Conservation (phyloP, 1,284 basidiomycete genomes). For the Entoloma clypeatum region DNA sequence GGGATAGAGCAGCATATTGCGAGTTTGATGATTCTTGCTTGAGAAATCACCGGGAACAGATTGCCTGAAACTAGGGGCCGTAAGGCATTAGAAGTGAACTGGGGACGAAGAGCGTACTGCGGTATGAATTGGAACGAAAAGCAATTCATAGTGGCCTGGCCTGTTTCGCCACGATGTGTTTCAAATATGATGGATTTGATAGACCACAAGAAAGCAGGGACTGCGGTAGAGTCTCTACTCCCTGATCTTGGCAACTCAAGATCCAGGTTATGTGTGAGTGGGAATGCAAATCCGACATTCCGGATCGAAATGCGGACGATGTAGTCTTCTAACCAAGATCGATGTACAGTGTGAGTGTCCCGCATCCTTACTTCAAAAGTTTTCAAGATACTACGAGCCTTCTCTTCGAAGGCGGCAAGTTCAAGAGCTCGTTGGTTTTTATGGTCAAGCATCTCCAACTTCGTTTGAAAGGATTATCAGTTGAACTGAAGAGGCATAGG, state of each 20-base stretch:
- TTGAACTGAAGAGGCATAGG: conserved; percentile 2
- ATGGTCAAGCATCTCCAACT: conserved; percentile 72
- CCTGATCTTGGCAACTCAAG: conserved; percentile 44
- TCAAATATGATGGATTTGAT: conserved; percentile 72
- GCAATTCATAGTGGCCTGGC: conserved; percentile 66
- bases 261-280: conserved; percentile 56
- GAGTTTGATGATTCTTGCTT: conserved; percentile 64
- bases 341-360: conserved; percentile 37
- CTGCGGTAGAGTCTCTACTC: conserved; percentile 38
- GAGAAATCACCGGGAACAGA: conserved; percentile 65
- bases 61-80: conserved; percentile 66
- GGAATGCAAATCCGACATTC: conserved; percentile 84
- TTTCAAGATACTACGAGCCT: conserved; percentile 65
- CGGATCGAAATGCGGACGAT: conserved; percentile 61
- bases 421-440: conserved; percentile 73
- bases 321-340: conserved; percentile 65
- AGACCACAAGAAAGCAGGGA: conserved; percentile 82
- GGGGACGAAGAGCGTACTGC: conserved; percentile 40
- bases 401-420: conserved; percentile 78
- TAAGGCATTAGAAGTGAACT: conserved; percentile 5
- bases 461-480: conserved; percentile 18
- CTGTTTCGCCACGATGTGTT: conserved; percentile 73
- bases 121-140: conserved; percentile 85
- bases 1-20: conserved; percentile 78
- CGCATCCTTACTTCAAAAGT: conserved; percentile 65